Evolutionary conservation across 148 eudicot species (phyloP).

Genomic region (Agrostemma githago): DNA sequence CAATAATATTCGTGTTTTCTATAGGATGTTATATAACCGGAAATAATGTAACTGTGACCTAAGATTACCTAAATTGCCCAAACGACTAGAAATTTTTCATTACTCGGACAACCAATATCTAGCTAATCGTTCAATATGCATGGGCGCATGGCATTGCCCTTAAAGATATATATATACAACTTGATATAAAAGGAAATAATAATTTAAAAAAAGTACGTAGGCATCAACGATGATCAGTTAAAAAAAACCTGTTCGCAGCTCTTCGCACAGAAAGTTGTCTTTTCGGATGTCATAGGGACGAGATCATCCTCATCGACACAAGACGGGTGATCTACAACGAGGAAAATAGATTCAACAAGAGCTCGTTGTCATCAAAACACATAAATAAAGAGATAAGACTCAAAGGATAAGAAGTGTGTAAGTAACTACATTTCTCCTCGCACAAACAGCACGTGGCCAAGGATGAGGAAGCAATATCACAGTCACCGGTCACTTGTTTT

Average conservation of each 20-base stretch:
- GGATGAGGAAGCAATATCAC: conserved; percentile 28
- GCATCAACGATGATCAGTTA: neutral
- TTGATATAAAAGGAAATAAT: neutral
- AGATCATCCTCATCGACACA: conserved; percentile 40
- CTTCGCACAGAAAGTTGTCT: conserved; percentile 55
- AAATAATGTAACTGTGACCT: too few relatives aligned
- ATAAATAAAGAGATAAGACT: neutral
- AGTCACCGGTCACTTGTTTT: conserved; percentile 29
- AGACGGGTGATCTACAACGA: conserved; percentile 53
- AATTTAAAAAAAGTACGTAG: neutral
- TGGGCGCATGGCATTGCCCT: neutral
- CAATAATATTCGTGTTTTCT: too few relatives aligned
- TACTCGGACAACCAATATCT: neutral
- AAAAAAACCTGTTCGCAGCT: conserved; percentile 62
- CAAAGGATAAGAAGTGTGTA: neutral
- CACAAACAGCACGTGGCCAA: conserved; percentile 65
- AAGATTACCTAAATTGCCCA: too few relatives aligned
- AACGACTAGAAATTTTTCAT: too few relatives aligned
- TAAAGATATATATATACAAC: neutral
- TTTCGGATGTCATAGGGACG: conserved; percentile 20
- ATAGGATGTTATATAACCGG: too few relatives aligned
- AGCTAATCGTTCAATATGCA: neutral
- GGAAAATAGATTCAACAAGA: conserved; percentile 18
- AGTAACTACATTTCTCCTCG: conserved; percentile 68
- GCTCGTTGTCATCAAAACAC: conserved; percentile 8